Conservation (phyloP, 345 rosid genomes). For the Murraya paniculata region DNA sequence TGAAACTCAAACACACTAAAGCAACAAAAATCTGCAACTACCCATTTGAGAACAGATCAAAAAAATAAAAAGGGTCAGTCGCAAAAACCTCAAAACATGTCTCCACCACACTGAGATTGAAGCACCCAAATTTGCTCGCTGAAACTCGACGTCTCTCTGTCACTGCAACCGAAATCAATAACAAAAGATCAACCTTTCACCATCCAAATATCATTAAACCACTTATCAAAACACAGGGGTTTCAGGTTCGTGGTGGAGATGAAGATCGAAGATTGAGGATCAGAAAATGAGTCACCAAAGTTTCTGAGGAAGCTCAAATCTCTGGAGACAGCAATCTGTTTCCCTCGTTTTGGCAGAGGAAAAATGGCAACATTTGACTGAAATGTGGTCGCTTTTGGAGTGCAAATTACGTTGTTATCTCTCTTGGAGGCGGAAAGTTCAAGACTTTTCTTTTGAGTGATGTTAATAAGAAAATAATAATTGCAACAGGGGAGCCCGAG, state of each 20-base stretch:
- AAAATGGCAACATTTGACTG: background rate
- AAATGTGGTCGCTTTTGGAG: background rate
- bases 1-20: conserved; percentile 13
- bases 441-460: background rate
- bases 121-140: conserved; percentile 2
- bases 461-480: background rate
- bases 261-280: conserved; percentile 5
- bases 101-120: conserved; percentile 5
- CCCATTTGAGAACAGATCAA: conserved; percentile 18
- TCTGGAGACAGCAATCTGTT: background rate
- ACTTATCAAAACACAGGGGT: background rate
- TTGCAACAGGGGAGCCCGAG: background rate
- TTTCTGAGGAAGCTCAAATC: background rate
- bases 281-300: conserved; percentile 3
- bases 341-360: background rate
- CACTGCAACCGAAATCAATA: background rate
- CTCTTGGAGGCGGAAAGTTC: conserved; percentile 13
- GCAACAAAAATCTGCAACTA: conserved; percentile 18
- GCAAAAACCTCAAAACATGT: conserved; percentile 30
- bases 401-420: background rate
- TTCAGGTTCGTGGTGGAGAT: background rate
- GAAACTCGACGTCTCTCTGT: background rate
- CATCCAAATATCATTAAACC: conserved; percentile 1
- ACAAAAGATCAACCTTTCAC: background rate
- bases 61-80: conserved; percentile 22